These are phyloP conservation scores for Jaenimonas drosophilae DNA, from an alignment of 208 protist genomes.

Conservation along the genomic window DNA sequence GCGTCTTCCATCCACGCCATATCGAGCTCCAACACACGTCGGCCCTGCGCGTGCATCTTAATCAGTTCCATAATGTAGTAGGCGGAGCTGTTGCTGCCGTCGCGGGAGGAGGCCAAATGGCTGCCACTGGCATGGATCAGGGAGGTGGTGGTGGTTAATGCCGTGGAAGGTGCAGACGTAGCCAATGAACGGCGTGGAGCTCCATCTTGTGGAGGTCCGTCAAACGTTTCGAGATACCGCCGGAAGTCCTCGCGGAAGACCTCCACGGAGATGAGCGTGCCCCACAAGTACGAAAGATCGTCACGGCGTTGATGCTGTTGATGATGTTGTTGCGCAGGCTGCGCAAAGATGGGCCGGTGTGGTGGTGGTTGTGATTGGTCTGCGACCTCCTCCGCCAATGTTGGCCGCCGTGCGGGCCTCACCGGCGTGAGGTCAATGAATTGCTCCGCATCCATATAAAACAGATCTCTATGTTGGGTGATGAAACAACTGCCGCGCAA, in stretches of 20 bases:
- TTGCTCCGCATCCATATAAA: conserved; percentile 25
- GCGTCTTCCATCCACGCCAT: conserved; percentile 38
- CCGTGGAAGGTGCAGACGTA: not conserved
- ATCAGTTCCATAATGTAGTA: conserved; percentile 72
- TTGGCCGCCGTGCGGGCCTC: conserved; percentile 22
- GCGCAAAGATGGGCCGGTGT: not conserved
- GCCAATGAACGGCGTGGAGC: not conserved
- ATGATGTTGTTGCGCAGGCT: no score
- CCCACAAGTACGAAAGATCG: conserved; percentile 86
- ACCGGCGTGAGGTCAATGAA: conserved; percentile 52
- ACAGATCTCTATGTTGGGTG: no score
- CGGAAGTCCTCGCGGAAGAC: conserved; percentile 66
- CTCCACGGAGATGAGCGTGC: conserved; percentile 81
- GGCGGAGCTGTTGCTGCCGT: no score
- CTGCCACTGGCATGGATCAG: not conserved
- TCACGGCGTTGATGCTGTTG: no score
- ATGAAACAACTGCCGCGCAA: no score
- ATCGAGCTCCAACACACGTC: conserved; percentile 62
- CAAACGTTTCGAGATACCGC: conserved; percentile 73
- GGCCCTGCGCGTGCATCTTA: conserved; percentile 61
- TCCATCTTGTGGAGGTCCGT: conserved; percentile 3
- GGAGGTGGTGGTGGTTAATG: not conserved
- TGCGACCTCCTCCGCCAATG: conserved; percentile 5
- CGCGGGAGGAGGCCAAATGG: not conserved
- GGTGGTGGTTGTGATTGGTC: conserved; percentile 5